Base-by-base conservation (phyloP, 768 basidiomycete genomes). In the Pisolithus sp. region DNA sequence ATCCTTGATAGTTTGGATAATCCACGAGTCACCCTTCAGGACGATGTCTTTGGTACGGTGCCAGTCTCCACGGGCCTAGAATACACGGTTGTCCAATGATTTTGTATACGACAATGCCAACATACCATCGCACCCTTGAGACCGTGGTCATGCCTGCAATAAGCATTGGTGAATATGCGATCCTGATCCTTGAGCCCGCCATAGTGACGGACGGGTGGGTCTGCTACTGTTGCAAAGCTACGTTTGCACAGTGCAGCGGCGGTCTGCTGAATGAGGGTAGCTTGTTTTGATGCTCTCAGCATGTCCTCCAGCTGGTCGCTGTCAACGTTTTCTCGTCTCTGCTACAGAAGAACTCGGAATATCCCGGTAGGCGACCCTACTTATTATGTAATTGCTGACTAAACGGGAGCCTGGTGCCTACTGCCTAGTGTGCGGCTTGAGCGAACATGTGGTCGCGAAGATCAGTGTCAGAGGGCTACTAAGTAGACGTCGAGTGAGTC, bases 31-130 rank as follows among this genome's bases (percentile, higher is more conserved):
- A 47, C 95, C 95, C 67, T 98, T 99, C 51, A 84, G 73, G 30
- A 98, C 58, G 60, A 99, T 95, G 54, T 98, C 95, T 71, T 98
- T 99, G 55, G 95, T 99, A 57, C 81, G 80, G 69, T 98, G 95
- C 95, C 95, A 99, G 74, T 99, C 95, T 9, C 95, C 95, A 43
- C 95, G 86, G 40, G 87, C 79, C 89, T 94, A 55, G 17, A 47
- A 26, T 5, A 42, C 53, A 52, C 20, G 41, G 47, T 53, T 46
- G 54, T 45, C 5, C 42, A 12, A 8, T 1, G 7, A 41, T 38
- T n/a, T 24, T n/a, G 26, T 38, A 31, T n/a, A 52, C 23, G 18
- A 50, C 23, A 1, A 43, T 12, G 9, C 5, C 7, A 23, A 68
- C 83, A 52, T 51, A 93, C 93, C 80, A 80, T 65, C 20, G 95